Percentiles rank a stretch among this genome's conserved stretches.
Conservation (phyloP, 257 asterid genomes). For the Fraxinus anomala region DNA sequence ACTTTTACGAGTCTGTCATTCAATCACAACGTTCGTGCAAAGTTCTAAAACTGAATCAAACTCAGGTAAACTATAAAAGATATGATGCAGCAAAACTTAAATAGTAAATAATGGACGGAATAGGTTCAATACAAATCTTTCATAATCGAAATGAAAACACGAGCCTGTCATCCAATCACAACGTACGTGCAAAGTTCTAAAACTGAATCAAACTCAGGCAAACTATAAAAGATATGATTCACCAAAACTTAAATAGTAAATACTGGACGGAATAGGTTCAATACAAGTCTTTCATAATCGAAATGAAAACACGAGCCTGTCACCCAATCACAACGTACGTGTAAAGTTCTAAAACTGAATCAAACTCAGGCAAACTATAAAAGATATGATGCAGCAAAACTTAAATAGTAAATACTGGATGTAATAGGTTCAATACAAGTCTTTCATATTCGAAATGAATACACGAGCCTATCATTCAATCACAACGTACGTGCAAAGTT, state of each 20-base stretch:
- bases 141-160: too few species aligned
- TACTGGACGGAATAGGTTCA: too few species aligned
- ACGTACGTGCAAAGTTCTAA: neutral
- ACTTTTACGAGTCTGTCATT: neutral
- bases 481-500: too few species aligned
- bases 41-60: neutral
- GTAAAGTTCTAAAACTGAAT: neutral
- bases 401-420: neutral
- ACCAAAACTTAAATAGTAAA: neutral
- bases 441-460: neutral
- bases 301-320: too few species aligned
- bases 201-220: neutral
- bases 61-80: neutral
- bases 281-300: too few species aligned
- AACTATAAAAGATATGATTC: neutral
- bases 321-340: neutral
- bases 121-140: too few species aligned
- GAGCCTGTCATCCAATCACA: neutral
- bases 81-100: neutral
- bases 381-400: neutral
- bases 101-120: neutral
- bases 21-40: neutral
- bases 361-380: neutral
- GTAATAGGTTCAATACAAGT: neutral
- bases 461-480: neutral